Evolutionary conservation across 352 stramenopile species (phyloP).

Genomic region (Phytopythium cucurbitacearum): DNA sequence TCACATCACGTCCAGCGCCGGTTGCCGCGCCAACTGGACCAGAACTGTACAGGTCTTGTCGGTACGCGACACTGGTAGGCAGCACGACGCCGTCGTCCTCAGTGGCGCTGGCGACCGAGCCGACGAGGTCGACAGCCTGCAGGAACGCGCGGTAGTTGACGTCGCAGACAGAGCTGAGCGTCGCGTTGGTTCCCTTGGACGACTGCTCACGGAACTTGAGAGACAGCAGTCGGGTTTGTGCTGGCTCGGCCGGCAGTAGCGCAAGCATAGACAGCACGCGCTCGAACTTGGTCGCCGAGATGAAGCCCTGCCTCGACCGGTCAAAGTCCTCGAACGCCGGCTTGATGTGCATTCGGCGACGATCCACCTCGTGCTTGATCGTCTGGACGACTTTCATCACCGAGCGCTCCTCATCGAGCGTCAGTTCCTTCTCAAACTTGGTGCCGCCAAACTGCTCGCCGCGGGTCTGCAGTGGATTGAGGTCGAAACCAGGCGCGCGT

Average conservation of each 20-base stretch:
- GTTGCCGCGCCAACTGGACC: conserved; percentile 21
- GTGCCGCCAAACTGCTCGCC: conserved; percentile 57
- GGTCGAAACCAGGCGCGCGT: conserved; percentile 48
- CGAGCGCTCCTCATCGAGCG: conserved; percentile 34
- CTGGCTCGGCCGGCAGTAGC: conserved; percentile 43
- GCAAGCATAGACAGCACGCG: conserved; percentile 76
- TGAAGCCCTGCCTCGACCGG: conserved; percentile 69
- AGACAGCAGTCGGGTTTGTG: conserved; percentile 41
- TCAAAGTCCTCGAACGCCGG: conserved; percentile 83
- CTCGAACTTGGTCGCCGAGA: conserved; percentile 77
- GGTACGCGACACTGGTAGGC: conserved; percentile 55
- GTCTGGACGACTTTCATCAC: conserved; percentile 38
- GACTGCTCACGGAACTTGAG: conserved; percentile 78
- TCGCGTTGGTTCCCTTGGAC: conserved; percentile 28
- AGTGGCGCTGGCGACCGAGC: conserved; percentile 9
- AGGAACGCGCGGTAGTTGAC: conserved; percentile 85
- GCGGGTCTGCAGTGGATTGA: conserved; percentile 38
- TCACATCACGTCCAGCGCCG: conserved; percentile 19
- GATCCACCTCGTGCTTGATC: conserved; percentile 60
- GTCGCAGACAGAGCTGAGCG: conserved; percentile 70
- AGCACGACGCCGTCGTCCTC: conserved; percentile 22
- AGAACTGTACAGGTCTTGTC: conserved; percentile 47
- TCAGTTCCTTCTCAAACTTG: conserved; percentile 48
- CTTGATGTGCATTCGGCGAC: conserved; percentile 75
- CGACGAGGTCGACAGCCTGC: conserved; percentile 51